Percentiles rank a stretch among this genome's conserved stretches.
These are phyloP conservation scores for Wickerhamomyces queroliae DNA, from an alignment of 805 yeast genomes.

Conservation along the genomic window DNA sequence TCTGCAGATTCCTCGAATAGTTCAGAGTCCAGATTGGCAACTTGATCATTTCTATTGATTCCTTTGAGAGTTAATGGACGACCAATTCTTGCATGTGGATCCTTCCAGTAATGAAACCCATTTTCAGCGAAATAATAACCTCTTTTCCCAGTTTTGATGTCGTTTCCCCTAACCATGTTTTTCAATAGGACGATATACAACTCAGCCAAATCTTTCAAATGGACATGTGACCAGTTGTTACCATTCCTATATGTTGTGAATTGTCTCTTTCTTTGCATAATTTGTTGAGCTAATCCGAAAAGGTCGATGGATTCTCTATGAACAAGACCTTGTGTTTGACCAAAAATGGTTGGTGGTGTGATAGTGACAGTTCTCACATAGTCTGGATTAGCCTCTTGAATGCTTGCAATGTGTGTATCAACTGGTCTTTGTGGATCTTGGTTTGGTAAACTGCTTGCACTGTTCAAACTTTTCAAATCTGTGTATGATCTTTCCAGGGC, in stretches of 20 bases:
- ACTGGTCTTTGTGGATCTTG: constrained; percentile 3
- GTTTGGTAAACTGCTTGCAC: not conserved
- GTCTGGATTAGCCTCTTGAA: constrained; percentile 25
- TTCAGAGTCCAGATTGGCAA: constrained; percentile 13
- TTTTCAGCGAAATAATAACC: constrained; percentile 32
- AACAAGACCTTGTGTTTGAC: constrained; percentile 27
- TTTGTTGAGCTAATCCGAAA: constrained; percentile 23
- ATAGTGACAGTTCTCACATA: constrained; percentile 25
- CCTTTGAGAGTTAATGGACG: constrained; percentile 13
- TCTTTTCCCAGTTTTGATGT: constrained; percentile 23
- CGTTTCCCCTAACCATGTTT: constrained; percentile 15
- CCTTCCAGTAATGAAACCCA: constrained; percentile 27
- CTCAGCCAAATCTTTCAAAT: constrained; percentile 28
- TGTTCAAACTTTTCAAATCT: not conserved
- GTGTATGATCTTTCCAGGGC: not conserved
- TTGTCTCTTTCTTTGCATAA: constrained; percentile 17
- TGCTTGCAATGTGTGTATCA: constrained; percentile 24
- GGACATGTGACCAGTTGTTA: constrained; percentile 31
- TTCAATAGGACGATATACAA: constrained; percentile 23
- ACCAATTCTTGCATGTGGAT: constrained; percentile 21
- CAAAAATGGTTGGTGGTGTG: constrained; percentile 30
- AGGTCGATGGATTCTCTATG: constrained; percentile 24
- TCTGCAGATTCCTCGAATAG: constrained; percentile 13
- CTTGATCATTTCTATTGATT: constrained; percentile 12
- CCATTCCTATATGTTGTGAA: constrained; percentile 27